Evolutionary conservation across 805 yeast species (phyloP), one percentile per base, ranked within the genome.

Genomic region (Candida sanyiensis): DNA sequence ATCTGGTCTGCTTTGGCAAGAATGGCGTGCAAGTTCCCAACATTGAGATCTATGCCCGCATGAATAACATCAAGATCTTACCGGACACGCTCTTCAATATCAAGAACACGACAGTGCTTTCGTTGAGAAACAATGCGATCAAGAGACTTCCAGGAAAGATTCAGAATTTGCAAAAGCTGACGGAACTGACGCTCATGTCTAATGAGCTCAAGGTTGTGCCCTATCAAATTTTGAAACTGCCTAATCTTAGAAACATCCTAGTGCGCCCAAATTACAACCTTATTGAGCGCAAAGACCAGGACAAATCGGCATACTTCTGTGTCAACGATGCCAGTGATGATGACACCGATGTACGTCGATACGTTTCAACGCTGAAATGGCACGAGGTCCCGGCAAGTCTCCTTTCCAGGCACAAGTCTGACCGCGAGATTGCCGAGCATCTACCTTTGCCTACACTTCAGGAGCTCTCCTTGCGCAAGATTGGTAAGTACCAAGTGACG

Each of bases 181-280:
- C 67, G n/a, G 73, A 74, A 35, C 55, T 78, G 28, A 69, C 75
- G n/a, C 46, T 77, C 8, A 70, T 72, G 6, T 62, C 70, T 17
- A 78, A 78, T 49, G 65, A 72, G 39, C 51, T 78, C 27, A 66
- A 64, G 36, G 71, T 62, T 39, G 54, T 77, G 15, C 83, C 84
- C 0, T 69, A 66, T 43, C 73, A 73, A 43, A 69, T 77, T 6
- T 54, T 78, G n/a, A 58, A 66, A 5, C 56, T 78, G 11, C 58
- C 66, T 1, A 50, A 59, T 3, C 51, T 78, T 23, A 56, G 59
- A 15, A 65, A 67, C 2, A 57, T 78, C n/a, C 59, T 73, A 11
- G 70, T 80, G 0, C 70, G 81, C 22, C 83, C 83, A 1, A 77
- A 77, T 45, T 73, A 74, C 7, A 61, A 46, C 18, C 18, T 55